Percentiles rank a stretch among this genome's conserved stretches.
Evolutionary conservation across 139 green algal species (phyloP).

Genomic region (Bryopsis sp.): DNA sequence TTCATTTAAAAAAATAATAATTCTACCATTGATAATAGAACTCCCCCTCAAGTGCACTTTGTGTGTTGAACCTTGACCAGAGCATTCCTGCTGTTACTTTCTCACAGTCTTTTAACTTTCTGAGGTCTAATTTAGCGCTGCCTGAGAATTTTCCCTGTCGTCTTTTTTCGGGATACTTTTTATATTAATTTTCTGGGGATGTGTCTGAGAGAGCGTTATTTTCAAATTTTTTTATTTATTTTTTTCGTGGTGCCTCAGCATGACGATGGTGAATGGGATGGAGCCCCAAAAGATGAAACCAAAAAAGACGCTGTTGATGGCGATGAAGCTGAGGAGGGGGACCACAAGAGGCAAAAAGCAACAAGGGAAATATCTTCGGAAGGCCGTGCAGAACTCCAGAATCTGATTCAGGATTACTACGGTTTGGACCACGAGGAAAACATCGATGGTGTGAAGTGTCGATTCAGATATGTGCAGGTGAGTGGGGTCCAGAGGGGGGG

Average conservation of each 20-base stretch:
- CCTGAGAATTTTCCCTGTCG: no score
- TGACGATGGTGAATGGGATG: background rate
- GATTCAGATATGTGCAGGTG: conserved; percentile 41
- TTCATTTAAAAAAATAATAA: background rate
- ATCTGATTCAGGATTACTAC: conserved; percentile 86
- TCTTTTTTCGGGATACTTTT: no score
- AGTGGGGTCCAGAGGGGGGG: no score
- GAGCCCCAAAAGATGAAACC: background rate
- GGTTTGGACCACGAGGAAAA: conserved; percentile 85
- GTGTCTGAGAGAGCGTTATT: no score
- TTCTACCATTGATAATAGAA: no score
- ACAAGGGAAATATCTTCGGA: background rate
- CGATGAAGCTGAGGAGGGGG: background rate
- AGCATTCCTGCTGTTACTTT: no score
- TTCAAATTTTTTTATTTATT: no score
- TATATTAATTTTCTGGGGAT: no score
- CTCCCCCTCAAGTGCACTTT: no score
- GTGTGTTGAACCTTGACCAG: no score
- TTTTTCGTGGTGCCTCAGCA: background rate
- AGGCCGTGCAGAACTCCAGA: conserved; percentile 36
- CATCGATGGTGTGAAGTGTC: conserved; percentile 59
- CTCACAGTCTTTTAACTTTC: no score
- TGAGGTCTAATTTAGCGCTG: no score
- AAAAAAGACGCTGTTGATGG: background rate
- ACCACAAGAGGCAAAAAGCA: background rate